phyloP scores from a whole-genome alignment of 257 asterid species.

The Mitragyna speciosa region DNA sequence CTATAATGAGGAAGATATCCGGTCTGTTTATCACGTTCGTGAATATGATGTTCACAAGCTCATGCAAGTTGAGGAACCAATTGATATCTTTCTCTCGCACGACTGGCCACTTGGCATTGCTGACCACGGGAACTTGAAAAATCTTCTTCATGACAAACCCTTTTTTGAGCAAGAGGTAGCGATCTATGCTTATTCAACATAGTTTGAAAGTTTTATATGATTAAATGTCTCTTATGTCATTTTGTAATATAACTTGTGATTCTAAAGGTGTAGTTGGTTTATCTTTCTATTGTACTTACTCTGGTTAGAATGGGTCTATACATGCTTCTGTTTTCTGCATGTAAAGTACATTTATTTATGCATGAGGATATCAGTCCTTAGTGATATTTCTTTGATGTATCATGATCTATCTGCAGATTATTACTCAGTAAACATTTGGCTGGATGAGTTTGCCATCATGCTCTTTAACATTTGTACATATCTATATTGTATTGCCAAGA shows the following conservation, averaged over 20 bases:
- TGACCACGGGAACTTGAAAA: slow-evolving; percentile 58
- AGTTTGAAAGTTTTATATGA: neutral
- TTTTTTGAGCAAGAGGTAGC: slow-evolving; percentile 75
- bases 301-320: neutral
- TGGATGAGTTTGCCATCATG: neutral
- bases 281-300: neutral
- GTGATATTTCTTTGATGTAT: neutral
- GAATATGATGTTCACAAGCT: slow-evolving; percentile 91
- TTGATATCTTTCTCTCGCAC: slow-evolving; percentile 92
- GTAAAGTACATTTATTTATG: neutral
- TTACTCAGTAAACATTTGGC: neutral
- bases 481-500: neutral
- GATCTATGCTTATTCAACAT: slow-evolving; percentile 2
- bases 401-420: neutral
- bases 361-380: neutral
- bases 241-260: neutral
- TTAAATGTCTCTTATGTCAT: neutral
- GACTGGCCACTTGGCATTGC: slow-evolving; percentile 96
- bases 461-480: neutral
- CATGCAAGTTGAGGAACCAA: slow-evolving; percentile 89
- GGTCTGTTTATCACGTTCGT: slow-evolving; percentile 92
- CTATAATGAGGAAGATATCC: slow-evolving; percentile 66
- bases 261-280: neutral
- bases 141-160: slow-evolving; percentile 67
- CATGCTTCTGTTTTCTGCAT: too few relatives aligned